Conservation (phyloP, 495 filamentous ascomycete species). For the Arthonia radiata region DNA sequence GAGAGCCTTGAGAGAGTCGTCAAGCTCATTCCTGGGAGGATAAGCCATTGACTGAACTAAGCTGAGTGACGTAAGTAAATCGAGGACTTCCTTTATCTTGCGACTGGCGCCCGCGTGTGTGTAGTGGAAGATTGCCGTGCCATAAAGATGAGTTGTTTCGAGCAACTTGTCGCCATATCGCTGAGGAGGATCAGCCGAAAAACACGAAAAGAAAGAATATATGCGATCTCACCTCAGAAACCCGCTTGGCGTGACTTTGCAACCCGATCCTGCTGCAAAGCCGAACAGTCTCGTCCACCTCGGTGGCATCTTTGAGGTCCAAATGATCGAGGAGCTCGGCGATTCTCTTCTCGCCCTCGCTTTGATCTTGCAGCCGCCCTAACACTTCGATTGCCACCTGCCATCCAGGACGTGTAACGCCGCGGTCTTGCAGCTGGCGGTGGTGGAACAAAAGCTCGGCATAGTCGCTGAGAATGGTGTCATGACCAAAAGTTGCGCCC, state of each 20-base stretch:
- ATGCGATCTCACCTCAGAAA: constrained; percentile 40
- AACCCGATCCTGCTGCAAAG: constrained; percentile 46
- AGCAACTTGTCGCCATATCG: constrained; percentile 50
- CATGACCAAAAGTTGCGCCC: constrained; percentile 26
- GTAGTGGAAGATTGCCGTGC: constrained; percentile 64
- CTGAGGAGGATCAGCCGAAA: constrained; percentile 18
- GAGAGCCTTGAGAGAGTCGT: constrained; percentile 36
- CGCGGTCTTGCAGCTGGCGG: constrained; percentile 10
- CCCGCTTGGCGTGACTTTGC: constrained; percentile 39
- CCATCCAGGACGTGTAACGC: constrained; percentile 68
- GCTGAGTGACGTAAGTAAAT: constrained; percentile 66
- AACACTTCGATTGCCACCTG: constrained; percentile 59
- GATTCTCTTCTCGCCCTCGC: constrained; percentile 40
- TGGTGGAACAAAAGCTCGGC: constrained; percentile 27
- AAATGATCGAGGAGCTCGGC: constrained; percentile 35
- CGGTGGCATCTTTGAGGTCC: constrained; percentile 32
- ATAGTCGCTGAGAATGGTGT: constrained; percentile 51
- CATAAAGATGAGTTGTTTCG: constrained; percentile 42
- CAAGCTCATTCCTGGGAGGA: constrained; percentile 40
- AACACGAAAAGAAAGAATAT: constrained; percentile 4
- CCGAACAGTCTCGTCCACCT: constrained; percentile 50
- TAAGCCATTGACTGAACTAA: constrained; percentile 61
- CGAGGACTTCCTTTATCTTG: constrained; percentile 59
- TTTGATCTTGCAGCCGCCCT: constrained; percentile 40
- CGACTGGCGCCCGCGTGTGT: constrained; percentile 45